Base-by-base conservation (phyloP, 495 filamentous ascomycete genomes). In the Hamigera avellanea region DNA sequence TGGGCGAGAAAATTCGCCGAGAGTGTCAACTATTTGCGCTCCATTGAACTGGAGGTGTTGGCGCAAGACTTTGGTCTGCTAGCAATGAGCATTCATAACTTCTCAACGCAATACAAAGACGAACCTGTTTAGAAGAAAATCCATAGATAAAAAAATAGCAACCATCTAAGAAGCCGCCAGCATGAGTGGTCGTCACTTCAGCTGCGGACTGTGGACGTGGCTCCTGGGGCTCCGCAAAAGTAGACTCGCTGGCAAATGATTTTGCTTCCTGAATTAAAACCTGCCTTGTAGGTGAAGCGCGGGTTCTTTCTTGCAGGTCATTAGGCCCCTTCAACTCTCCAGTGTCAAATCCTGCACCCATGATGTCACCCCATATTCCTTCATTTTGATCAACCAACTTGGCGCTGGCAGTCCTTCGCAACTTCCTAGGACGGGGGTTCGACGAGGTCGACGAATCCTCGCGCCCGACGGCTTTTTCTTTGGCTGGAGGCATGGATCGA, bases 281-380 rank as follows among this genome's bases (percentile, higher is more conserved):
- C n/a, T n/a, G n/a, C n/a, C n/a, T n/a, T n/a, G n/a, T n/a, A n/a
- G n/a, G 18, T 31, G 10, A 31, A 36, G 27, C 44, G 52, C 54
- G 21, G 55, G 54, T 33, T 66, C 50, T 25, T 46, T 43, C 28
- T 61, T 53, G 53, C 26, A 50, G 51, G 31, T 43, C 57, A 7
- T 45, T 54, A 19, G 50, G 30, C 31, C 49, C 57, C 14, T 61
- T 36, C 16, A 39, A 31, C 8, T 56, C 48, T 9, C 32, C 35
- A 8, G 41, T 50, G 9, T 59, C 54, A 30, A 67, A 59, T 2
- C 61, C 69, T 2, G 53, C 61, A 36, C 73, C 79, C 8, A 93
- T 73, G 42, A 98, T 93, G 43, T 91, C 84, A 9, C 78, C 77
- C 91, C 88, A 96, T 1, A 96, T 70, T 25, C 75, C 74, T 45